These are phyloP conservation scores for Amanita polypyramis DNA, from an alignment of 768 basidiomycete species.

Conservation along the genomic window DNA sequence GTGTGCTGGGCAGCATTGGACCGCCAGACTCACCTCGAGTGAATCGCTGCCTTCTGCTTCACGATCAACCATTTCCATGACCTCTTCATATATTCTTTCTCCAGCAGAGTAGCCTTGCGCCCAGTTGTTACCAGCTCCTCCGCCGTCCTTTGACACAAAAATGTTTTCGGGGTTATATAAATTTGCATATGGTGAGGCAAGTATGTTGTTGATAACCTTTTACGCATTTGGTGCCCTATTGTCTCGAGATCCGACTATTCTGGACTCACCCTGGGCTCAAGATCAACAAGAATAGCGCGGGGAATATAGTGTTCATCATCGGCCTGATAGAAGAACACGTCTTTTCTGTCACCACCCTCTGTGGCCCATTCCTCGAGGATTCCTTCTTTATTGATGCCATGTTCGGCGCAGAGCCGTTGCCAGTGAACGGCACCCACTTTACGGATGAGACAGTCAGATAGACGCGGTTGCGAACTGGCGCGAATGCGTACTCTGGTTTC, in stretches of 20 bases:
- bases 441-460: not conserved
- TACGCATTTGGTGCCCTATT: not conserved
- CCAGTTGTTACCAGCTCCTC: slow-evolving; percentile 99
- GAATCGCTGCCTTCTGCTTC: slow-evolving; percentile 98
- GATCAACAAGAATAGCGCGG: slow-evolving; percentile 89
- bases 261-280: slow-evolving; percentile 81
- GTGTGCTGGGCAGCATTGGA: not conserved
- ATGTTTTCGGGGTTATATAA: slow-evolving; percentile 99
- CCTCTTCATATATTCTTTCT: slow-evolving; percentile 87
- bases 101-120: slow-evolving; percentile 90
- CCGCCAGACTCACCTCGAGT: slow-evolving; percentile 55
- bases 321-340: slow-evolving; percentile 99
- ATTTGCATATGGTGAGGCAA: slow-evolving; percentile 77
- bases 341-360: slow-evolving; percentile 92
- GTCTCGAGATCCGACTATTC: not conserved
- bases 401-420: slow-evolving; percentile 97
- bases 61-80: slow-evolving; percentile 98
- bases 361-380: slow-evolving; percentile 96
- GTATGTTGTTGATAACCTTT: slow-evolving; percentile 94
- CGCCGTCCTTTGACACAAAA: slow-evolving; percentile 90
- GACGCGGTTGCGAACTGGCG: not conserved
- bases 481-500: slow-evolving; percentile 69
- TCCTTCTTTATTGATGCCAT: slow-evolving; percentile 93
- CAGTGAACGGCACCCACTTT: slow-evolving; percentile 19
- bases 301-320: slow-evolving; percentile 99